A percentile compares a stretch with the other conserved stretches of the same genome.
Evolutionary conservation across 1,284 basidiomycete genomes (phyloP).

Genomic region (Microbotryomycetes sp.): DNA sequence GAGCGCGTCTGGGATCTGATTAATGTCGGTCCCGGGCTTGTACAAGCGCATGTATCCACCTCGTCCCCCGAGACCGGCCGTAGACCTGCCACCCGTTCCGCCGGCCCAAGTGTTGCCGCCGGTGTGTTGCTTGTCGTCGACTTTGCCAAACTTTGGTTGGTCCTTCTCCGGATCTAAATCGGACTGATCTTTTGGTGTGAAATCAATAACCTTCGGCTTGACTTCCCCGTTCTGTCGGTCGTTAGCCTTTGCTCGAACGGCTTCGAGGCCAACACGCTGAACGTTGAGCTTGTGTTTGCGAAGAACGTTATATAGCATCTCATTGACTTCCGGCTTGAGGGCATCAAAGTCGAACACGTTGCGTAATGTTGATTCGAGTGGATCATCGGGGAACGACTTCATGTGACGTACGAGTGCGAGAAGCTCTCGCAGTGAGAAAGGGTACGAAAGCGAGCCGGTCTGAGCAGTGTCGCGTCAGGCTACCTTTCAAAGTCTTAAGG

Average conservation of each 20-base stretch:
- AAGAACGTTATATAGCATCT: conserved; percentile 37
- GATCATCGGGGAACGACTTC: conserved; percentile 38
- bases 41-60: conserved; percentile 26
- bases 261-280: conserved; percentile 19
- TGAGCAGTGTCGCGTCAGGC: background rate
- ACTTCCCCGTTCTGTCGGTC: background rate
- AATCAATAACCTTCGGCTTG: conserved; percentile 19
- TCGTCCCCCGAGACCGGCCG: conserved; percentile 40
- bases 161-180: background rate
- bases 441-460: conserved; percentile 31
- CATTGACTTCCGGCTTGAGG: conserved; percentile 40
- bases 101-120: conserved; percentile 43
- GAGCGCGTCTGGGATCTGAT: conserved; percentile 38
- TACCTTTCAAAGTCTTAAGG: background rate
- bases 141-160: conserved; percentile 38
- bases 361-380: conserved; percentile 39
- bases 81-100: conserved; percentile 41
- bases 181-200: conserved; percentile 19
- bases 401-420: conserved; percentile 42
- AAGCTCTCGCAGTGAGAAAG: conserved; percentile 41
- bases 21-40: conserved; percentile 37
- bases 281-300: conserved; percentile 31
- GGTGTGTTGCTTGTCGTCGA: conserved; percentile 38
- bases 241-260: conserved; percentile 3
- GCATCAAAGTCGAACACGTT: conserved; percentile 42